A percentile compares a stretch with the other conserved stretches of the same genome.
These are phyloP conservation scores for Ramaria sp. DNA, from an alignment of 768 basidiomycete species.

Conservation along the genomic window DNA sequence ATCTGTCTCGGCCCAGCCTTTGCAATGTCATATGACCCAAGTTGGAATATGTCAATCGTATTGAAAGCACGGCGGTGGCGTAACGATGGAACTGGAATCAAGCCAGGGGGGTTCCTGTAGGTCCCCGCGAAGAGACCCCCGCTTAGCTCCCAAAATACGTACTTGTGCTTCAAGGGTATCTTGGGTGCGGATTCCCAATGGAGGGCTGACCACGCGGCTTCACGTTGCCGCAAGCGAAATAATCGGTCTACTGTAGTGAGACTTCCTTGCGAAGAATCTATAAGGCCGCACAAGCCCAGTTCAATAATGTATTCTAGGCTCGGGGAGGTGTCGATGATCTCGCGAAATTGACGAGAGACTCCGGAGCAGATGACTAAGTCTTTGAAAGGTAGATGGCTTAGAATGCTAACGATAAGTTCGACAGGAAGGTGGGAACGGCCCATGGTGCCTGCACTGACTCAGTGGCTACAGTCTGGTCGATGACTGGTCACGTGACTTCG, in stretches of 20 bases:
- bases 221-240: neutral
- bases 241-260: neutral
- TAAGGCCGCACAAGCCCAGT: conserved; percentile 4
- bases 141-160: conserved; percentile 6
- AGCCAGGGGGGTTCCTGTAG: neutral
- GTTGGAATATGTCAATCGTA: conserved; percentile 3
- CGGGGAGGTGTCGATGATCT: conserved; percentile 2
- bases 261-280: neutral
- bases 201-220: conserved; percentile 3
- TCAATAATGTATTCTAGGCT: conserved; percentile 5
- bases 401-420: conserved; percentile 4
- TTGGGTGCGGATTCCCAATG: neutral
- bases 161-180: neutral
- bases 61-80: neutral
- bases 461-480: too few relatives aligned
- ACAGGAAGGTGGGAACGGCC: neutral
- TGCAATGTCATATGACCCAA: neutral
- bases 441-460: too few relatives aligned
- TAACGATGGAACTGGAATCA: neutral
- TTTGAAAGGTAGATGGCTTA: conserved; percentile 5
- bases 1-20: neutral
- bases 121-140: neutral
- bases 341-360: conserved; percentile 1
- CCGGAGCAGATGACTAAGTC: conserved; percentile 5
- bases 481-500: too few relatives aligned